Evolutionary conservation across 352 stramenopile genomes (phyloP).

Genomic region (Phytophthora palmivora): DNA sequence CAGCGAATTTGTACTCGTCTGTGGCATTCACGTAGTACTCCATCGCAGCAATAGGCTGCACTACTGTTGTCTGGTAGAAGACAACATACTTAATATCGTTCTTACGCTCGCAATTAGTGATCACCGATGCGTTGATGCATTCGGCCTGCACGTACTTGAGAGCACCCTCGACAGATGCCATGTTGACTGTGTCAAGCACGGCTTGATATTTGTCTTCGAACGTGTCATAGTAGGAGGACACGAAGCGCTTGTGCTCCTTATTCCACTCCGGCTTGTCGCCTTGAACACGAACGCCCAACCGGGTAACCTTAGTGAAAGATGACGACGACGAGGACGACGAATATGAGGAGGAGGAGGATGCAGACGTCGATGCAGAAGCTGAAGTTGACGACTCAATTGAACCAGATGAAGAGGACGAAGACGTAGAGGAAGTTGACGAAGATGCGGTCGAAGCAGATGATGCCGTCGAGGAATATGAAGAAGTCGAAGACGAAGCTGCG

Average conservation of each 20-base stretch:
- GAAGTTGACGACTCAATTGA: no score
- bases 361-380: neutral
- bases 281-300: constrained; percentile 60
- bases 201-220: constrained; percentile 55
- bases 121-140: constrained; percentile 56
- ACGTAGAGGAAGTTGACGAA: constrained; percentile 4
- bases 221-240: constrained; percentile 44
- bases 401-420: neutral
- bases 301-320: constrained; percentile 51
- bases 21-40: constrained; percentile 50
- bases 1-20: constrained; percentile 39
- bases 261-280: constrained; percentile 52
- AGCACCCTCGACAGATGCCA: constrained; percentile 59
- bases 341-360: neutral
- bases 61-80: constrained; percentile 66
- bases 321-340: constrained; percentile 14
- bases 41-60: constrained; percentile 53
- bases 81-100: constrained; percentile 66
- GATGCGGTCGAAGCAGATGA: constrained; percentile 5
- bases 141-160: constrained; percentile 74
- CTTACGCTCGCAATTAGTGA: constrained; percentile 55
- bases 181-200: constrained; percentile 64
- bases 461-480: constrained; percentile 6
- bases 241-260: constrained; percentile 36
- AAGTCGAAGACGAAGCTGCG: constrained; percentile 5